Evolutionary conservation across 169 alveolate species (phyloP), one percentile per base, ranked within the genome.

Genomic region (Eimeria tenella): DNA sequence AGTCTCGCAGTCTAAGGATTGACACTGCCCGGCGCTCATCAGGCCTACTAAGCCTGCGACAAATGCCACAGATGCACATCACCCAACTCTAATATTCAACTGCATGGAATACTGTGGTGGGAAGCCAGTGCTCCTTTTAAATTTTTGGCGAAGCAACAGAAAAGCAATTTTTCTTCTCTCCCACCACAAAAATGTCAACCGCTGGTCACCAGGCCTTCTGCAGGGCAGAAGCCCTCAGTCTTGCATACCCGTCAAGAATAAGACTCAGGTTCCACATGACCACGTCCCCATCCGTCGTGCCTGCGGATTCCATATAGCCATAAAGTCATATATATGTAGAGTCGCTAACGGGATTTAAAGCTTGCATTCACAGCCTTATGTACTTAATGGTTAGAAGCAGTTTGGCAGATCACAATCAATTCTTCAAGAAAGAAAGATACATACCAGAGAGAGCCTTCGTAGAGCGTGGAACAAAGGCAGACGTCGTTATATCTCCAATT

Each of bases 181-280:
- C 19, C 19, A 15, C 70, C 70, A 15, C 70, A 60, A 60, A 19
- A 15, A 19, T 60, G 19, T 60, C n/a, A 19, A 15, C 70, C 13
- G 70, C 70, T 60, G 13, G 70, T 15, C 70, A 19, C 19, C 2
- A 60, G 13, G 21, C 13, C 19, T 11, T 11, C 70, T 60, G 21
- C 21, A 60, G 19, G 4, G 19, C 19, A 10, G 55, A 81, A 21
- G 1, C n/a, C 15, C 53, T 4, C 13, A 50, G 11, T 17, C 13
- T 55, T 19, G 25, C 71, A 21, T 81, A 90, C 86, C 97, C 98
- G 92, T 97, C 99, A 21, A 97, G 96, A 91, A 98, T 97, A 71
- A 98, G 96, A 70, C 98, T 97, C 15, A 97, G 95, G 96, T 97
- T 98, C 98, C 98, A 98, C 25, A 98, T 98, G 17, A 98, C 96